Evolutionary conservation across 371 early-diverging fungal genomes (phyloP).

Genomic region (Apophysomyces elegans): DNA sequence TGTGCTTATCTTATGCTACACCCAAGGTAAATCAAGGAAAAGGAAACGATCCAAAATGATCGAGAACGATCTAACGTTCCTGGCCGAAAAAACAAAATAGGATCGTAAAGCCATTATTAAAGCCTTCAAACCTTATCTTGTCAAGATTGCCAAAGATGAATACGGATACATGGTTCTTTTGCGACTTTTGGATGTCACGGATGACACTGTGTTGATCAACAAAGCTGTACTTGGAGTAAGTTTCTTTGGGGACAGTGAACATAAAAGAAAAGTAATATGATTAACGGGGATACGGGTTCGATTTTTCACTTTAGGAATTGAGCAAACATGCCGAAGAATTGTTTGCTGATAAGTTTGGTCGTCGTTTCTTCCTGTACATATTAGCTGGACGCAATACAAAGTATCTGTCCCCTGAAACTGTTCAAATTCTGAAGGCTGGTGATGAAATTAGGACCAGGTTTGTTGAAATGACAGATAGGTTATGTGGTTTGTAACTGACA

Average conservation of each 20-base stretch:
- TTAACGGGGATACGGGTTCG: not conserved
- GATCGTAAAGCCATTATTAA: constrained; percentile 92
- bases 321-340: constrained; percentile 62
- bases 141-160: constrained; percentile 87
- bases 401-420: constrained; percentile 69
- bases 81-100: constrained; percentile 32
- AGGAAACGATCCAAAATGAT: no score
- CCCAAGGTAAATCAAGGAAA: constrained; percentile 52
- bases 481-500: not conserved
- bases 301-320: constrained; percentile 36
- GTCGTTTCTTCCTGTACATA: constrained; percentile 75
- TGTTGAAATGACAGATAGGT: not conserved
- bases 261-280: not conserved
- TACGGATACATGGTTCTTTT: constrained; percentile 89
- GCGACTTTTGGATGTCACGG: constrained; percentile 84
- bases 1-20: constrained; percentile 77
- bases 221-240: constrained; percentile 75
- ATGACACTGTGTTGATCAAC: constrained; percentile 90
- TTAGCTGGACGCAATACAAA: constrained; percentile 74
- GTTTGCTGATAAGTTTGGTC: constrained; percentile 72
- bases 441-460: constrained; percentile 67
- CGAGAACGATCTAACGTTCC: no score
- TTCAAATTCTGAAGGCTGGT: constrained; percentile 62
- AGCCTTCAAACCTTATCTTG: constrained; percentile 81
- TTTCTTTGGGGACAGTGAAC: not conserved